Conservation (phyloP, 768 basidiomycete genomes). For the Xerocomellus amylosporus region DNA sequence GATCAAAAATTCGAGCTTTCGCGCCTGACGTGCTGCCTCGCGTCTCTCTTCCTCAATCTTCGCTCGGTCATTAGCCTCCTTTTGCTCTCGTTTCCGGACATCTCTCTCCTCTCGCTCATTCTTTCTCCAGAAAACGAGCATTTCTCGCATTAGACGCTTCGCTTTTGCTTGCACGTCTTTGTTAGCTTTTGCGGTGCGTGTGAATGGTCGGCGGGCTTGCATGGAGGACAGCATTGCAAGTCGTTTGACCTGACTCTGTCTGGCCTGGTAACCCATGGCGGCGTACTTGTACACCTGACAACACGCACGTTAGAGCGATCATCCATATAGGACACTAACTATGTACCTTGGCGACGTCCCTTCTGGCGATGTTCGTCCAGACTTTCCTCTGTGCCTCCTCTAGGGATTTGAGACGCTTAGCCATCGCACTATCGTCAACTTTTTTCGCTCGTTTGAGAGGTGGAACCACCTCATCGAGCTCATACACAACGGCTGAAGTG, state of each 20-base stretch:
- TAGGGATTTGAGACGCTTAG: slow-evolving; percentile 70
- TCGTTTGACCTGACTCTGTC: slow-evolving; percentile 69
- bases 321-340: not conserved
- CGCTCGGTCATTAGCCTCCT: slow-evolving; percentile 85
- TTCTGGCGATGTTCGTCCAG: slow-evolving; percentile 84
- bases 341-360: slow-evolving; percentile 77
- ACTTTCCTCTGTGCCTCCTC: slow-evolving; percentile 87
- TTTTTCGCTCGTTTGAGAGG: slow-evolving; percentile 75
- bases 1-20: slow-evolving; percentile 97
- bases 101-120: slow-evolving; percentile 97
- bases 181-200: slow-evolving; percentile 67
- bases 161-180: slow-evolving; percentile 85
- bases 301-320: slow-evolving; percentile 7
- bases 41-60: slow-evolving; percentile 90
- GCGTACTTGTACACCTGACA: slow-evolving; percentile 78
- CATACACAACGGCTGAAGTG: slow-evolving; percentile 62
- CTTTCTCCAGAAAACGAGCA: slow-evolving; percentile 97
- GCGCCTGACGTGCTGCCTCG: slow-evolving; percentile 88
- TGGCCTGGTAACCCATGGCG: slow-evolving; percentile 59
- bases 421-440: slow-evolving; percentile 66
- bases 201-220: slow-evolving; percentile 75
- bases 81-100: slow-evolving; percentile 88
- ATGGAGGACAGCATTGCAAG: slow-evolving; percentile 71
- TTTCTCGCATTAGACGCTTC: slow-evolving; percentile 89
- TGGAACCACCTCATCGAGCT: slow-evolving; percentile 66